phyloP scores from a whole-genome alignment of 345 rosid species.

The Arabis hirsuta region DNA sequence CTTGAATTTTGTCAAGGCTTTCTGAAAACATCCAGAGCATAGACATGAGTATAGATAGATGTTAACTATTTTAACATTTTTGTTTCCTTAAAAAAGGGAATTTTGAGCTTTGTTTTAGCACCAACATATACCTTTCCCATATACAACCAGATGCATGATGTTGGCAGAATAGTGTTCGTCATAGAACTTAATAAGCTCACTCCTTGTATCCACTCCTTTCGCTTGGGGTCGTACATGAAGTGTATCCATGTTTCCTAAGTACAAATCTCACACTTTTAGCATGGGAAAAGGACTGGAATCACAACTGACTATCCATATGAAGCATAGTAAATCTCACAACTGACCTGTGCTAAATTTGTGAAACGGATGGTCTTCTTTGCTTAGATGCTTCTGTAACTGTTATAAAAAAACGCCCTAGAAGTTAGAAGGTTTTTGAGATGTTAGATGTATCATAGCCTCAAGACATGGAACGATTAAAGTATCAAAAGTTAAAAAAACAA shows the following conservation, averaged over 20 bases:
- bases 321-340: conserved; percentile 2
- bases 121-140: conserved; percentile 69
- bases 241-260: conserved; percentile 84
- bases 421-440: conserved; percentile 17
- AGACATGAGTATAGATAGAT: conserved; percentile 21
- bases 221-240: conserved; percentile 80
- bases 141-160: conserved; percentile 86
- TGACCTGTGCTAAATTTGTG: conserved; percentile 94
- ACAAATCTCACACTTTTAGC: conserved; percentile 30
- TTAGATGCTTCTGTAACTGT: conserved; percentile 85
- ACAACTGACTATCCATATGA: conserved; percentile 15
- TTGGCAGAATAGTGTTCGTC: conserved; percentile 87
- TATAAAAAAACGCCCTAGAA: conserved; percentile 13
- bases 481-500: too few relatives aligned
- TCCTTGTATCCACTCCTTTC: conserved; percentile 76
- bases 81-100: conserved; percentile 1
- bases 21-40: conserved; percentile 57
- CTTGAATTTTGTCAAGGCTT: conserved; percentile 70
- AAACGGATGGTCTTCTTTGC: conserved; percentile 76
- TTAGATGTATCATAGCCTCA: background rate
- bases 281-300: conserved; percentile 12
- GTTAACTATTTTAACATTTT: conserved; percentile 1
- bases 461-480: background rate
- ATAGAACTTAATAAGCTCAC: conserved; percentile 82
- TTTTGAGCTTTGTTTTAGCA: conserved; percentile 5